Percentiles rank a stretch among this genome's conserved stretches.
Evolutionary conservation across 1,284 basidiomycete species (phyloP).

Genomic region (Trametes sp.): DNA sequence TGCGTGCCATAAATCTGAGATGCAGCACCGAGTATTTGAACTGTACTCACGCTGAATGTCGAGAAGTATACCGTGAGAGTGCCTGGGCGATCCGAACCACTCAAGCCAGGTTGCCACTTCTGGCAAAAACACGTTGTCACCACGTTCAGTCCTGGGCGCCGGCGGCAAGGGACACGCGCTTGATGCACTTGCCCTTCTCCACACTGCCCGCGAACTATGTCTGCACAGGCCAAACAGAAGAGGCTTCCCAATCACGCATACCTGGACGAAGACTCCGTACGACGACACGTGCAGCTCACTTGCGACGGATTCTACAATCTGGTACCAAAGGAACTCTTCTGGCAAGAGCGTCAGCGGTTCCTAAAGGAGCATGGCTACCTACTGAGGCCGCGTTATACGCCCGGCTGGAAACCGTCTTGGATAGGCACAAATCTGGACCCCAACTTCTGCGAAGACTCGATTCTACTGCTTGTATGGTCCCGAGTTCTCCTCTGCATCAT

Average conservation of each 20-base stretch:
- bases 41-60: background rate
- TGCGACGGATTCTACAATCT: background rate
- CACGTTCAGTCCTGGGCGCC: background rate
- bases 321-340: background rate
- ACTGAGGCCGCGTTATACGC: slow-evolving; percentile 8
- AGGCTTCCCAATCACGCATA: background rate
- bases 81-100: background rate
- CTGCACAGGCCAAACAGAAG: background rate
- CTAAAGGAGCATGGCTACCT: slow-evolving; percentile 5
- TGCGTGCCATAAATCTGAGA: background rate
- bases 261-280: background rate
- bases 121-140: background rate
- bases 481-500: background rate
- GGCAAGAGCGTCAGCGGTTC: background rate
- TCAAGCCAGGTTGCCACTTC: background rate
- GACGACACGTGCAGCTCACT: background rate
- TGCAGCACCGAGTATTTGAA: background rate
- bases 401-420: slow-evolving; percentile 17
- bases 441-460: slow-evolving; percentile 12
- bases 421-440: slow-evolving; percentile 8
- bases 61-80: background rate
- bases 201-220: background rate
- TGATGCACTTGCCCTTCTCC: background rate
- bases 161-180: background rate
- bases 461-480: background rate